These are phyloP conservation scores for Sarocladiaceae sp. DNA, from an alignment of 2,329 filamentous ascomycete genomes.

Conservation along the genomic window DNA sequence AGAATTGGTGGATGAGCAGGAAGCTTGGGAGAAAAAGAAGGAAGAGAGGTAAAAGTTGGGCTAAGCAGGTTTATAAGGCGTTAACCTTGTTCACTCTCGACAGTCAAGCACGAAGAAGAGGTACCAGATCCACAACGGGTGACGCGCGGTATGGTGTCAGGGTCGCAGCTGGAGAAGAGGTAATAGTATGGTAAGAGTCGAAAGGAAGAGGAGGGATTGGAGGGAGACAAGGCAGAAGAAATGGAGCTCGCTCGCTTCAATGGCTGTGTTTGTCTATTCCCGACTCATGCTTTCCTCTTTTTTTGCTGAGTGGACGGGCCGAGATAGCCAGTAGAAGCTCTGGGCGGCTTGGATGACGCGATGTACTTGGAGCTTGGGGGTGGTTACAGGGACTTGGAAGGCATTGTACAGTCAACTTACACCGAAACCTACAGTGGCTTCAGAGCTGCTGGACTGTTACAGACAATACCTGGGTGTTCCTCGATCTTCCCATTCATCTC, in stretches of 20 bases:
- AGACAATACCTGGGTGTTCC: too few relatives aligned
- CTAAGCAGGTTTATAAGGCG: slow-evolving; percentile 9
- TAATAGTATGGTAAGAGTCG: slow-evolving; percentile 5
- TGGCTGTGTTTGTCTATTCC: too few relatives aligned
- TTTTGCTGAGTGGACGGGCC: neutral
- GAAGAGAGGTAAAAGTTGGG: neutral
- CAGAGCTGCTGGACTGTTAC: too few relatives aligned
- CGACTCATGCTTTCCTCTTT: too few relatives aligned
- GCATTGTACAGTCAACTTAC: too few relatives aligned
- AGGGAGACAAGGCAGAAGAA: neutral
- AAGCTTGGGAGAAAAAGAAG: neutral
- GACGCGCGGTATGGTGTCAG: neutral
- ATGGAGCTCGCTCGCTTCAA: too few relatives aligned
- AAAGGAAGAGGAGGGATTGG: neutral
- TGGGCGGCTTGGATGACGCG: neutral
- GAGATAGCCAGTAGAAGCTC: neutral
- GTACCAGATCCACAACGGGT: neutral
- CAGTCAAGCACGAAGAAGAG: neutral
- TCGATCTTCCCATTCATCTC: neutral
- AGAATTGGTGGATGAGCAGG: neutral
- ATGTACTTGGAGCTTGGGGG: neutral
- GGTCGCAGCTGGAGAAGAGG: neutral
- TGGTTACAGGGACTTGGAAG: neutral
- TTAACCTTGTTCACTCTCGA: neutral
- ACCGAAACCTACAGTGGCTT: too few relatives aligned